phyloP scores from a whole-genome alignment of 805 yeast species.

The Komagataella phaffii region DNA sequence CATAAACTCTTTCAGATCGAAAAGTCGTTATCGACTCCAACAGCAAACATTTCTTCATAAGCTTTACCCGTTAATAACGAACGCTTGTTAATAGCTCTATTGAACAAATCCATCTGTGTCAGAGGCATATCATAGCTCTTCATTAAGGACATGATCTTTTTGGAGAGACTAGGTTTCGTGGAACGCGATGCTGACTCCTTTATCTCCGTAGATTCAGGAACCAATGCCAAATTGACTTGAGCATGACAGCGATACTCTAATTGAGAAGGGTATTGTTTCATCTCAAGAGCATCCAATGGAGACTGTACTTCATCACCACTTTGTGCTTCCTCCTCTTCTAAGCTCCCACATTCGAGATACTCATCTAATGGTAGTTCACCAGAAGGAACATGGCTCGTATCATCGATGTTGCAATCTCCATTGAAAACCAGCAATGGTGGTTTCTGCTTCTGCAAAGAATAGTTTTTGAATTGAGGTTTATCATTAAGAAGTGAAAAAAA shows the following conservation, averaged over 20 bases:
- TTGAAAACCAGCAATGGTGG: neutral
- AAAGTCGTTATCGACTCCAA: conserved; percentile 3
- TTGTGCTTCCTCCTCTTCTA: neutral
- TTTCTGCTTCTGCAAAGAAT: neutral
- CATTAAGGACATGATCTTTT: neutral
- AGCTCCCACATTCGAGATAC: neutral
- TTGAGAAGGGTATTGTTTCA: neutral
- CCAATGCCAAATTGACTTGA: conserved; percentile 14
- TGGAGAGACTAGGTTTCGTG: neutral
- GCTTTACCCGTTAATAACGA: conserved; percentile 17
- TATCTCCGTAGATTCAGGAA: conserved; percentile 6
- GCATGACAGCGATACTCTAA: conserved; percentile 15
- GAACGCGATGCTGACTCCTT: neutral
- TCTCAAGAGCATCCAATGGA: neutral
- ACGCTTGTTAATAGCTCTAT: conserved; percentile 16
- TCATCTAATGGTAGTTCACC: neutral
- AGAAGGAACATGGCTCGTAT: neutral
- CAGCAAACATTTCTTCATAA: conserved; percentile 17
- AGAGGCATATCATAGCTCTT: neutral
- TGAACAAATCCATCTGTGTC: conserved; percentile 4
- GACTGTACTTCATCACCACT: neutral
- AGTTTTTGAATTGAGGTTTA: neutral
- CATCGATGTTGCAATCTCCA: neutral
- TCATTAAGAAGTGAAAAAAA: neutral
- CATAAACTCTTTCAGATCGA: neutral